These are phyloP conservation scores for Eucalyptus globulus DNA, from an alignment of 345 rosid genomes.

Conservation along the genomic window DNA sequence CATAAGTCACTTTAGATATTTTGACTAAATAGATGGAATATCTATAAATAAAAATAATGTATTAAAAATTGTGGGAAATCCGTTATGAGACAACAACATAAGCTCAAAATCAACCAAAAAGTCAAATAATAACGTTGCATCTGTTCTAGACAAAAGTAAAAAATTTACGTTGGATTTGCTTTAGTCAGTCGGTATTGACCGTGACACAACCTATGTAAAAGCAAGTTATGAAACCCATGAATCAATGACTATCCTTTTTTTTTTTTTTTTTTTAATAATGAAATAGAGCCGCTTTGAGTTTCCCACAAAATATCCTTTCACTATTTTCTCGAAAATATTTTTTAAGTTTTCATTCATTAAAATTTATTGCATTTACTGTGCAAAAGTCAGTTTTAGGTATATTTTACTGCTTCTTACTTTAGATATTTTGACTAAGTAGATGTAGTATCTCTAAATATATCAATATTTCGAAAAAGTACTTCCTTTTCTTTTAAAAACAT, in stretches of 20 bases:
- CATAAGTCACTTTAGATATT: neutral
- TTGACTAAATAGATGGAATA: neutral
- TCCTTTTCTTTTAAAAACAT: neutral
- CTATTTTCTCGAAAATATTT: neutral
- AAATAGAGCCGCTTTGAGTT: neutral
- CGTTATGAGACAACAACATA: neutral
- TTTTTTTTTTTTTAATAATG: no score
- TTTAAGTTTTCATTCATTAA: neutral
- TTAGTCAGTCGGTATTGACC: neutral
- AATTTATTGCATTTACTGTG: neutral
- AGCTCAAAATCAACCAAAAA: neutral
- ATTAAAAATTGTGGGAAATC: neutral
- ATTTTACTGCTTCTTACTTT: neutral
- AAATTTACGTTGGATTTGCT: neutral
- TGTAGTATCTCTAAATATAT: neutral
- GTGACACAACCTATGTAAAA: neutral
- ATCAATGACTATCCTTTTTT: neutral
- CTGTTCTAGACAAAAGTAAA: neutral
- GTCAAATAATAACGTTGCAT: neutral
- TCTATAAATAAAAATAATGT: neutral
- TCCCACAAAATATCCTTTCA: neutral
- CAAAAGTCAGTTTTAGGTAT: neutral
- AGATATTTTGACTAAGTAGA: neutral
- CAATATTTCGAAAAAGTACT: neutral
- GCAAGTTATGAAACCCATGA: neutral